Evolutionary conservation across 257 asterid genomes (phyloP), one percentile per base, ranked within the genome.

Genomic region (Solanum lignicaule): DNA sequence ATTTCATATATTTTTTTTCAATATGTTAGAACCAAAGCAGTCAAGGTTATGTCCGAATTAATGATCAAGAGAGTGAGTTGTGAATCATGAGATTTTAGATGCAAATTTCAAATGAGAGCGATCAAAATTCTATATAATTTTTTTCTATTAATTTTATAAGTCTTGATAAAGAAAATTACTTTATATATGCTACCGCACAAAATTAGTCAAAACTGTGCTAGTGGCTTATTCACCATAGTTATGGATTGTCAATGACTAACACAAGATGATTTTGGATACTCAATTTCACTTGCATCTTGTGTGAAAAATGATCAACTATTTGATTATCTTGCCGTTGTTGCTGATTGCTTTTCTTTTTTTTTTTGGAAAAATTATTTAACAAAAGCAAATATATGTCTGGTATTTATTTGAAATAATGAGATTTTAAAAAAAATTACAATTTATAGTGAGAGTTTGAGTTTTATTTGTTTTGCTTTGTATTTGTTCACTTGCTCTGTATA

Each of bases 381-480:
- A 65, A 12, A 12, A n/a, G 7, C 15, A 11, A 65, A 65, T n/a
- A 65, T 65, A 10, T 65, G 31, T 62, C 3, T 2, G 18, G 8
- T n/a, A 65, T n/a, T n/a, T 65, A 65, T 65, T 1, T 25, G 16
- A 65, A 65, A n/a, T 65, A 65, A n/a, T 5, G 14, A 65, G 0
- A n/a, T 14, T n/a, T 65, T 1, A 0, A 10, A 2, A 62, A 62
- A 58, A n/a, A 18, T 0, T 52, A 52, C 25, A 4, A 9, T 3
- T 9, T 23, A 9, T 62, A 23, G 8, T 5, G 5, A 9, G 71
- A 62, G 7, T 62, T 10, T 10, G 31, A n/a, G 2, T 65, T 62
- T 65, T 65, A n/a, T 65, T 23, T 62, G 1, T 62, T 62, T 62
- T 4, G 0, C 29, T 60, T 23, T 60, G 6, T 60, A 16, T 52